phyloP scores from a whole-genome alignment of 169 alveolate genomes.

The Plasmodium knowlesi region DNA sequence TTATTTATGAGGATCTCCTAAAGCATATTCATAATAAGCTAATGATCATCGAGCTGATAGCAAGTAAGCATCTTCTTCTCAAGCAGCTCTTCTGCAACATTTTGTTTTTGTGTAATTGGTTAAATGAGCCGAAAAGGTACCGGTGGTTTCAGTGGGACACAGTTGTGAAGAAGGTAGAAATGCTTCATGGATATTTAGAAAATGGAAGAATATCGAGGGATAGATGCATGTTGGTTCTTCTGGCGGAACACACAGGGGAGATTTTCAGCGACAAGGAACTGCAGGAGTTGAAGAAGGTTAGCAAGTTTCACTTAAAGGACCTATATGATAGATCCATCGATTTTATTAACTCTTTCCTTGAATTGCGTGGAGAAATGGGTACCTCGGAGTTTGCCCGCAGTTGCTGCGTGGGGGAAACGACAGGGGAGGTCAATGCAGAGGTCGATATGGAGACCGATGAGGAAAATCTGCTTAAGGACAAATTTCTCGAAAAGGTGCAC shows the following conservation, averaged over 20 bases:
- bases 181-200: slow-evolving; percentile 62
- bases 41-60: slow-evolving; percentile 40
- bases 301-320: slow-evolving; percentile 45
- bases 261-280: slow-evolving; percentile 71
- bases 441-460: neutral
- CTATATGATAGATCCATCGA: slow-evolving; percentile 67
- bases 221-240: slow-evolving; percentile 44
- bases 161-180: slow-evolving; percentile 32
- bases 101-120: slow-evolving; percentile 64
- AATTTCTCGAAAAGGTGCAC: slow-evolving; percentile 62
- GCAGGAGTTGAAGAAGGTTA: slow-evolving; percentile 36
- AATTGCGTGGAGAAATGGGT: slow-evolving; percentile 29
- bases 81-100: slow-evolving; percentile 71
- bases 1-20: slow-evolving; percentile 50
- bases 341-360: slow-evolving; percentile 64
- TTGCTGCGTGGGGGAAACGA: slow-evolving; percentile 22
- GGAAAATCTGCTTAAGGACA: neutral
- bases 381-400: slow-evolving; percentile 28
- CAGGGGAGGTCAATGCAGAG: neutral
- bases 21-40: slow-evolving; percentile 53
- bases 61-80: slow-evolving; percentile 27
- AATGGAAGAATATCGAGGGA: slow-evolving; percentile 74
- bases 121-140: slow-evolving; percentile 43
- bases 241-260: slow-evolving; percentile 74
- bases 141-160: slow-evolving; percentile 72